Evolutionary conservation across 78 protist species (phyloP).

Genomic region (Chrysochromulina tobinii): DNA sequence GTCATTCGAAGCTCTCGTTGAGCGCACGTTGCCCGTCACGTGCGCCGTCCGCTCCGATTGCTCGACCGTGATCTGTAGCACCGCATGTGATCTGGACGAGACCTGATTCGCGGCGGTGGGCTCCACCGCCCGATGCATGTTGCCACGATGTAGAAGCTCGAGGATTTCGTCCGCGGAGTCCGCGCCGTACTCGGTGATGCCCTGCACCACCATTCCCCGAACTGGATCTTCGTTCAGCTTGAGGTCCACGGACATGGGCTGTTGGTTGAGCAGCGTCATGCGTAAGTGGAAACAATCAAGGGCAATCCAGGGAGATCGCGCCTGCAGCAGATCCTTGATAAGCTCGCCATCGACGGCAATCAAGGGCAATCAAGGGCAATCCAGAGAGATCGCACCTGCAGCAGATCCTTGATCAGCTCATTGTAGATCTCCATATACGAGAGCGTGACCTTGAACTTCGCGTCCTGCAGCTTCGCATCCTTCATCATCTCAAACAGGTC

Average conservation of each 20-base stretch:
- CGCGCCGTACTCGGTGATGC: conserved; percentile 48
- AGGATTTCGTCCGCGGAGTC: conserved; percentile 23
- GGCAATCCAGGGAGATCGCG: not conserved
- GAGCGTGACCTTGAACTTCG: not conserved
- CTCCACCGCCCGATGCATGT: conserved; percentile 34
- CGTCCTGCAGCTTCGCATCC: no score
- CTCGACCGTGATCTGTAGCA: conserved; percentile 47
- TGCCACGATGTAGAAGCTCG: conserved; percentile 47
- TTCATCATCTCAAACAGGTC: conserved; percentile 12
- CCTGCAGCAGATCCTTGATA: no score
- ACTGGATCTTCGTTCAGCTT: conserved; percentile 38
- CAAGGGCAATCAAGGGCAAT: not conserved
- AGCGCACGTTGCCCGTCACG: not conserved
- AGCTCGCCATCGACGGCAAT: no score
- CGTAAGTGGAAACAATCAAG: not conserved
- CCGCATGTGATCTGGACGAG: conserved; percentile 11
- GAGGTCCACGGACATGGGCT: not conserved
- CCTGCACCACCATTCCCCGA: conserved; percentile 7
- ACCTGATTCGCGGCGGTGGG: conserved; percentile 40
- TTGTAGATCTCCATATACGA: conserved; percentile 32
- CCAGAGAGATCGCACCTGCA: no score
- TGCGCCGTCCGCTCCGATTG: conserved; percentile 8
- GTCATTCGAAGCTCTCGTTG: no score
- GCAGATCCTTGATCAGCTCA: conserved; percentile 21
- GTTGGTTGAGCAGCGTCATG: not conserved